Evolutionary conservation across 805 yeast genomes (phyloP).

Genomic region (Jamesozyma piceae): DNA sequence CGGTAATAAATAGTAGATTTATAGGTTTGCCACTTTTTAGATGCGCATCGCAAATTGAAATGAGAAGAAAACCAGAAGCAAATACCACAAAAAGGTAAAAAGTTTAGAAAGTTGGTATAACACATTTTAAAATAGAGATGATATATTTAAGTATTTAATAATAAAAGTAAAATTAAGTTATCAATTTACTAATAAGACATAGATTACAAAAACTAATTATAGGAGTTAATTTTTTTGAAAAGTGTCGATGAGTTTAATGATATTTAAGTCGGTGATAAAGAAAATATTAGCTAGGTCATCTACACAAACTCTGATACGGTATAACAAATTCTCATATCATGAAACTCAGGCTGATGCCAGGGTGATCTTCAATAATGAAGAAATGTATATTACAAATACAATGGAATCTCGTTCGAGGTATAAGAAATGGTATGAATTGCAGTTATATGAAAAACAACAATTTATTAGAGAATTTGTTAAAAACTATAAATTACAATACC

Average conservation of each 20-base stretch:
- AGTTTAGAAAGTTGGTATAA: background rate
- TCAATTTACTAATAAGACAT: too few relatives aligned
- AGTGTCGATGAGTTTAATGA: background rate
- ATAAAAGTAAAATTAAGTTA: too few relatives aligned
- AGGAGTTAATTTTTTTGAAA: too few relatives aligned
- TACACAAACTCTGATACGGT: background rate
- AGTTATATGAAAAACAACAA: conserved; percentile 16
- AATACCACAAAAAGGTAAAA: background rate
- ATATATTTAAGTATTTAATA: too few relatives aligned
- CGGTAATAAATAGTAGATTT: too few relatives aligned
- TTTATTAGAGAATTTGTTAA: conserved; percentile 21
- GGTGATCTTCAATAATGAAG: background rate
- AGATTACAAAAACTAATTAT: too few relatives aligned
- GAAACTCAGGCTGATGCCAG: background rate
- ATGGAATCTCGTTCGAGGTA: conserved; percentile 1
- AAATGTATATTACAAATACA: background rate
- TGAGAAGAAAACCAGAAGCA: background rate
- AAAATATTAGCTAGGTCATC: background rate
- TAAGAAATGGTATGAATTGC: conserved; percentile 23
- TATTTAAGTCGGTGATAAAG: background rate
- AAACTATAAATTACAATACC: conserved; percentile 22
- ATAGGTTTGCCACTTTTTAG: background rate
- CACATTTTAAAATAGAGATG: too few relatives aligned
- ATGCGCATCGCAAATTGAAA: background rate
- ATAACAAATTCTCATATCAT: background rate